Base-by-base conservation (phyloP, 1,284 basidiomycete genomes). In the Naganishia albida region DNA sequence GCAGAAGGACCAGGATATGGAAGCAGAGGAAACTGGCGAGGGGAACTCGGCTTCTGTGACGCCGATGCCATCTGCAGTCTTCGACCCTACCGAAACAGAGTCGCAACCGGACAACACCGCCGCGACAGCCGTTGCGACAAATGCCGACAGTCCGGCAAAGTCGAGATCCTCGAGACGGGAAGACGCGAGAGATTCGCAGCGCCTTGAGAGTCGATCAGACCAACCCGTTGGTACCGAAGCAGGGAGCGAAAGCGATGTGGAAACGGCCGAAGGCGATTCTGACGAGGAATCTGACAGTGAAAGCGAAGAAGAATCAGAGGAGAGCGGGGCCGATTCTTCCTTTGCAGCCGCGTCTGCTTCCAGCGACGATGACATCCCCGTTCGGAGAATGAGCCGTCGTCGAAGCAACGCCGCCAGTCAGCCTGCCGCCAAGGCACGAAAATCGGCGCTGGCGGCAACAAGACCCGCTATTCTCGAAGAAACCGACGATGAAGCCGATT, bases 301-400 rank as follows among this genome's bases (percentile, higher is more conserved):
- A 7, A 50, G 46, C 46, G 73, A 71, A 12, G 75, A 73, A 15
- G 74, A 75, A 3, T 75, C 75, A 12, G 72, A 71, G 7, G 70
- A 71, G 16, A 71, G 72, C 7, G 63, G 67, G 4, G 69, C 67
- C 25, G 74, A 73, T 25, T 70, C 70, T 4, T 74, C 72, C 1
- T 73, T 73, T 49, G 69, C 63, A 13, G 67, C 18, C 18, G 57
- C 57, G 18, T 50, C 57, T 2, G 57, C 49, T 72, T 60, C 44
- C 12, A 60, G 57, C 20, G 57, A 60, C 20, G 57, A 60, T 2
- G 57, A 60, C 15, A 48, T 49, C 39, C 44, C 46, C 7, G 30
- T 49, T 15, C 57, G 46, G 7, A 60, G 42, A 34, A 28, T 34
- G 26, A 60, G 57, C 40, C 30, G 57, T 13, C 46, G 57, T 16